A percentile compares a stretch with the other conserved stretches of the same genome.
Evolutionary conservation across 2,329 filamentous ascomycete species (phyloP).

Genomic region (Aureobasidium sp.): DNA sequence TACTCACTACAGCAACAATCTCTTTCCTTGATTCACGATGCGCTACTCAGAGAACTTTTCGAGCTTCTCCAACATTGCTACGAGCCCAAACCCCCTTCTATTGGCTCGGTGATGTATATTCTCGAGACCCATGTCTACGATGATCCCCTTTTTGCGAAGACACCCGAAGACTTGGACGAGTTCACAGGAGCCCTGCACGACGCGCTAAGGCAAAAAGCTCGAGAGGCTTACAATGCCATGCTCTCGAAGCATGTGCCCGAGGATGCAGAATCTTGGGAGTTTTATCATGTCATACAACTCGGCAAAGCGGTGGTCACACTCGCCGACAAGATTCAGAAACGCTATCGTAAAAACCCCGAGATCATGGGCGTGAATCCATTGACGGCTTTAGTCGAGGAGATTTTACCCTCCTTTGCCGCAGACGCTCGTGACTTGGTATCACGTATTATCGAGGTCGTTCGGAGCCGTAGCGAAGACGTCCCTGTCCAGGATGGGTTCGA

Average conservation of each 20-base stretch:
- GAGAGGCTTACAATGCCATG: slow-evolving; percentile 70
- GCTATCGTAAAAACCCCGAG: slow-evolving; percentile 79
- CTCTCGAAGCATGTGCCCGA: slow-evolving; percentile 75
- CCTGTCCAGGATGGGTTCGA: slow-evolving; percentile 90
- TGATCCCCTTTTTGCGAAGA: slow-evolving; percentile 68
- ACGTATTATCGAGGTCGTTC: slow-evolving; percentile 67
- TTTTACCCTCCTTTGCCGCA: slow-evolving; percentile 83
- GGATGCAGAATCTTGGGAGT: slow-evolving; percentile 78
- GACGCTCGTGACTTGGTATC: slow-evolving; percentile 81
- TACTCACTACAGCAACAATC: slow-evolving; percentile 62
- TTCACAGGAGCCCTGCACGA: slow-evolving; percentile 68
- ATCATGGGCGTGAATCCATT: slow-evolving; percentile 70
- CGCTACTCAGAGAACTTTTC: slow-evolving; percentile 78
- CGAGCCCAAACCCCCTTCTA: slow-evolving; percentile 75
- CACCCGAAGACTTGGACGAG: slow-evolving; percentile 61
- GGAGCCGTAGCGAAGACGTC: slow-evolving; percentile 65
- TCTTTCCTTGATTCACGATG: slow-evolving; percentile 69
- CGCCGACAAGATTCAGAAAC: slow-evolving; percentile 82
- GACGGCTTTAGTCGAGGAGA: slow-evolving; percentile 69
- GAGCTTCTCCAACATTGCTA: slow-evolving; percentile 83
- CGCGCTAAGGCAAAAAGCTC: slow-evolving; percentile 66
- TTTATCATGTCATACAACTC: slow-evolving; percentile 81
- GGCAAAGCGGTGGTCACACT: slow-evolving; percentile 80
- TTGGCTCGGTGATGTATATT: slow-evolving; percentile 72
- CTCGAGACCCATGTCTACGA: slow-evolving; percentile 74